Conservation (phyloP, 179 eudicot genomes). For the Beta corolliflora region DNA sequence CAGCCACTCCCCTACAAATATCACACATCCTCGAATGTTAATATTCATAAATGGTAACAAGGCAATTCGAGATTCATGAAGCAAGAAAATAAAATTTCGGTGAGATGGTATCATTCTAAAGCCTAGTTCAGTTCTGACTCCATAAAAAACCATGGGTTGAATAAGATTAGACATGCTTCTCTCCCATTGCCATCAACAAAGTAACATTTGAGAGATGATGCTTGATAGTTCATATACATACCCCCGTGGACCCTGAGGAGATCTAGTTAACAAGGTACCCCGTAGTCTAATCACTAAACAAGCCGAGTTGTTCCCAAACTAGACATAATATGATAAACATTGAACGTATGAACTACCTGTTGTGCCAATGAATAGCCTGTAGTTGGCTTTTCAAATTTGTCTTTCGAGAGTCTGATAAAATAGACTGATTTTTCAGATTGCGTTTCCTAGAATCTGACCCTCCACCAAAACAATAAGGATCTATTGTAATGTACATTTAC, state of each 20-base stretch:
- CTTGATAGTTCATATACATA: not conserved
- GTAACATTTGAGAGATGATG: not conserved
- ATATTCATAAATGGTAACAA: conserved; percentile 8
- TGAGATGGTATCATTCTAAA: not conserved
- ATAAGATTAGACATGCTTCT: not conserved
- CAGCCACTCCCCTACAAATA: conserved; percentile 91
- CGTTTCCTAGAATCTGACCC: conserved; percentile 63
- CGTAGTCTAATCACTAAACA: not conserved
- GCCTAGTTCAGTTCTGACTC: not conserved
- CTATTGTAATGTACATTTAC: not conserved
- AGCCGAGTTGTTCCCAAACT: not conserved
- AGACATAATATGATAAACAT: not conserved
- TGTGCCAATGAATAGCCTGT: conserved; percentile 81
- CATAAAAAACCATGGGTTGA: conserved; percentile 12
- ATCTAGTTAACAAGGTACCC: not conserved
- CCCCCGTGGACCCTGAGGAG: not conserved
- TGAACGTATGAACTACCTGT: conserved; percentile 48
- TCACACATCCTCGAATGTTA: conserved; percentile 19
- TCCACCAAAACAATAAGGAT: conserved; percentile 34
- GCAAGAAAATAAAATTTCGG: not conserved
- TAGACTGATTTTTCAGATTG: conserved; percentile 51
- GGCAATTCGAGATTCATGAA: not conserved
- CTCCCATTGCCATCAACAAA: not conserved
- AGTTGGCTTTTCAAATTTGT: conserved; percentile 72
- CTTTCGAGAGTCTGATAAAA: conserved; percentile 60